Evolutionary conservation across 192 early-diverging fungal species (phyloP), one percentile per base, ranked within the genome.

Genomic region (Lobosporangium transversale): DNA sequence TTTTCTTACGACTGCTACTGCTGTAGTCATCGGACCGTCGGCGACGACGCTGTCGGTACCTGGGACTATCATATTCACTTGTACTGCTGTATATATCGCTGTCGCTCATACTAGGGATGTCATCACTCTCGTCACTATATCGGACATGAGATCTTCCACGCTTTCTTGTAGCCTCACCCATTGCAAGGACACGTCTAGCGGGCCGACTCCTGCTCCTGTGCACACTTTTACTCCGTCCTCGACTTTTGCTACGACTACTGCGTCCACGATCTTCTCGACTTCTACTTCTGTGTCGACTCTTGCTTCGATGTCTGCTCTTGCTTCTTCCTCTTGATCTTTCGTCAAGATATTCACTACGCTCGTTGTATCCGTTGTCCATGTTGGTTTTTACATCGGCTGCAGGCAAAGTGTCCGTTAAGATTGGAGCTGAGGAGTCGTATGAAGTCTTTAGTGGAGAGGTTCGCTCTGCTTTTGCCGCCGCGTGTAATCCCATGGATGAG

Each of bases 191-290:
- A 10, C 57, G 53, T 26, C 70, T 55, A 4, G 36, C 50, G 8
- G 70, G 50, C 36, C 69, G 48, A 27, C 69, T 71, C 24, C 53
- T 48, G n/a, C 68, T 62, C 40, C 68, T 45, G 26, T 10, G 7
- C 12, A 47, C 37, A 24, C 68, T 70, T 45, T 31, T 70, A 37
- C 67, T 37, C 2, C 53, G 52, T 31, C n/a, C 36, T 0, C 50
- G 50, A 8, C 47, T 36, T 18, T 45, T 51, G 48, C 49, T 57
- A 5, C 64, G 53, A 3, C 32, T 24, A 23, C 59, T 61, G 0
- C 62, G 37, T 2, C 53, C 53, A 20, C 62, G 32, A 3, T 30
- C 58, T 35, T 40, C 59, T 21, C 40, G 12, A 4, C 42, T 48
- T 9, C n/a, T 29, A 45, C 59, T 62, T 37, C 68, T 42, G 0